Evolutionary conservation across 2,329 filamentous ascomycete species (phyloP).

Genomic region (Magnaporthiopsis incrustans): DNA sequence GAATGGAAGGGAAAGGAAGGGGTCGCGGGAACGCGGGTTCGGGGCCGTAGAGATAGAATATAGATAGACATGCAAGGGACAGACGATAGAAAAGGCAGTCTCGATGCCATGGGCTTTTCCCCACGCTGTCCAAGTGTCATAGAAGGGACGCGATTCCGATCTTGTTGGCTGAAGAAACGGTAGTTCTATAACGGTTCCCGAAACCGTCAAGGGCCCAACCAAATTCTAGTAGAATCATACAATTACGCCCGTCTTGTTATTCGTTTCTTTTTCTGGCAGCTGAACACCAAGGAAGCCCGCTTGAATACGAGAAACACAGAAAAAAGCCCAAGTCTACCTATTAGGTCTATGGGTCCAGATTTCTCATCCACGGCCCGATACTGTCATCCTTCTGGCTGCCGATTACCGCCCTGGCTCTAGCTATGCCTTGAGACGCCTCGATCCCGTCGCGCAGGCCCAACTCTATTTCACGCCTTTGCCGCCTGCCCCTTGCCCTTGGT

Average conservation of each 20-base stretch:
- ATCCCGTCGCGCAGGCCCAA: neutral
- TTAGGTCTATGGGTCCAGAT: neutral
- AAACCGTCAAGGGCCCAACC: neutral
- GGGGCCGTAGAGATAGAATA: neutral
- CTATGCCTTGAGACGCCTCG: neutral
- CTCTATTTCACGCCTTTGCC: slow-evolving; percentile 4
- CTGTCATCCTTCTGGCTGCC: neutral
- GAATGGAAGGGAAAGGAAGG: too few species aligned
- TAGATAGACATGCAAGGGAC: neutral
- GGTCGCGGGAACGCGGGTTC: neutral
- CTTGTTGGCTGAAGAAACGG: neutral
- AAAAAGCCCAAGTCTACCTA: neutral
- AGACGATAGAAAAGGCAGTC: neutral
- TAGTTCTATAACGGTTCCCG: neutral
- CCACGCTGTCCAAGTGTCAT: neutral
- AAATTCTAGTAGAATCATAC: slow-evolving; percentile 2
- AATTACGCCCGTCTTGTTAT: slow-evolving; percentile 5
- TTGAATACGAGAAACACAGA: neutral
- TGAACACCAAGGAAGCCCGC: neutral
- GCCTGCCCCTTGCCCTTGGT: slow-evolving; percentile 25
- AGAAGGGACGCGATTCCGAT: neutral
- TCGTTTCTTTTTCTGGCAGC: neutral
- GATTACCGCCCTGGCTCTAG: neutral
- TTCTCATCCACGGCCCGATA: neutral
- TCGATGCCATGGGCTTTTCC: neutral